Conservation (phyloP, 192 early-diverging fungal species). For the Glomus cerebriforme region DNA sequence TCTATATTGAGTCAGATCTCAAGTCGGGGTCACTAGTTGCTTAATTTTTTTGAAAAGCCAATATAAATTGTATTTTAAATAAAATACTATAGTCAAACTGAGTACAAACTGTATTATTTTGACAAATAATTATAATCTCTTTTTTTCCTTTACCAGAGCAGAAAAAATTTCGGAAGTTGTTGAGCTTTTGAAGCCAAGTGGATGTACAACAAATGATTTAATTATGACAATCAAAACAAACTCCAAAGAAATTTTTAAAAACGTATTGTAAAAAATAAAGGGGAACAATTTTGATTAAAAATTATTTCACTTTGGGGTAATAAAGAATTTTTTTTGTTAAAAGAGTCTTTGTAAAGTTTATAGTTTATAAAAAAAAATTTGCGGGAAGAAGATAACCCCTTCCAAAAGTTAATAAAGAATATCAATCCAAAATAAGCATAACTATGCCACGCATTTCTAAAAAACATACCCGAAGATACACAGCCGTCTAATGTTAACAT, state of each 20-base stretch:
- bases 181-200: not conserved
- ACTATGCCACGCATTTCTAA: not conserved
- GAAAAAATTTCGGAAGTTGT: not conserved
- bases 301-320: not conserved
- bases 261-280: not conserved
- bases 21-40: constrained; percentile 4
- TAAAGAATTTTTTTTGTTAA: not conserved
- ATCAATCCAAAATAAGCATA: constrained; percentile 2
- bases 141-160: not conserved
- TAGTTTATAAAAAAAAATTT: not conserved
- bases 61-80: not conserved
- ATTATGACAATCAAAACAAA: not conserved
- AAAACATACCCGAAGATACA: not conserved
- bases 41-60: constrained; percentile 1
- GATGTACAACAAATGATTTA: not conserved
- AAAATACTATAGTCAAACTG: not conserved
- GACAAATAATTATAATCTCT: not conserved
- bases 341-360: not conserved
- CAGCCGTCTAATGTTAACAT: not conserved
- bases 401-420: not conserved
- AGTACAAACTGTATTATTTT: not conserved
- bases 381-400: constrained; percentile 1
- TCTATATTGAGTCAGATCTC: not conserved
- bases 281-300: not conserved
- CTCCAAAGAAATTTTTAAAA: not conserved